phyloP scores from a whole-genome alignment of 495 filamentous ascomycete genomes.

The Penicillium herquei region DNA sequence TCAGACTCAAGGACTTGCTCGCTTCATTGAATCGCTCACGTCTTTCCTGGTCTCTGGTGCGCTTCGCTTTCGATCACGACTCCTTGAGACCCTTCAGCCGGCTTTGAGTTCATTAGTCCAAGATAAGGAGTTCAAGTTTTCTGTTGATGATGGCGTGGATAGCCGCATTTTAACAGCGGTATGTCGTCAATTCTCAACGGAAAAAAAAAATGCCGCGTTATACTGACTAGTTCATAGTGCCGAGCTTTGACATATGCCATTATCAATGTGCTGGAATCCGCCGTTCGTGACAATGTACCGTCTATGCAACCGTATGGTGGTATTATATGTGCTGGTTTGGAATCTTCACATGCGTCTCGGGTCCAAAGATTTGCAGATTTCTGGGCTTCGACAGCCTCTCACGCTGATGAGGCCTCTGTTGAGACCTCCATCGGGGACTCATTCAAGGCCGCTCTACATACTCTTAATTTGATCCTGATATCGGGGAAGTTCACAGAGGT shows the following conservation, averaged over 20 bases:
- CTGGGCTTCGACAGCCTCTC: slow-evolving; percentile 59
- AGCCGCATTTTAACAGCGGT: slow-evolving; percentile 41
- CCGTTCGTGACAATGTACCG: slow-evolving; percentile 36
- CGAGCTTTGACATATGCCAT: slow-evolving; percentile 36
- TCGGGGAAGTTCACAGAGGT: slow-evolving; percentile 28
- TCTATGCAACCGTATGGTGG: slow-evolving; percentile 47
- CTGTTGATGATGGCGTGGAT: slow-evolving; percentile 28
- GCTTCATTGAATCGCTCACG: slow-evolving; percentile 41
- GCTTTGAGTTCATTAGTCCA: slow-evolving; percentile 33
- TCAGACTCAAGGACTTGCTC: slow-evolving; percentile 22
- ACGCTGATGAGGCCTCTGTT: slow-evolving; percentile 41
- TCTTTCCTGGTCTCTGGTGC: slow-evolving; percentile 39
- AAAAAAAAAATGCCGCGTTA: neutral
- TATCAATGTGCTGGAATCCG: slow-evolving; percentile 34
- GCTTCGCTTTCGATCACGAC: slow-evolving; percentile 26
- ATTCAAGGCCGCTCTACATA: slow-evolving; percentile 41
- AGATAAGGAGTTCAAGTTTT: slow-evolving; percentile 31
- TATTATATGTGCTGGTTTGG: slow-evolving; percentile 56
- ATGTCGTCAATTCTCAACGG: slow-evolving; percentile 18
- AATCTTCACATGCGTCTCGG: slow-evolving; percentile 51
- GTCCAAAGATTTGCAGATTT: slow-evolving; percentile 53
- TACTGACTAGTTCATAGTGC: slow-evolving; percentile 30
- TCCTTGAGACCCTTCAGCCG: slow-evolving; percentile 33
- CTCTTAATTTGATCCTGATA: no score
- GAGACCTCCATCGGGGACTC: slow-evolving; percentile 45